These are phyloP conservation scores for Chrysoporthe austroafricana DNA, from an alignment of 2,329 filamentous ascomycete genomes.

Conservation along the genomic window DNA sequence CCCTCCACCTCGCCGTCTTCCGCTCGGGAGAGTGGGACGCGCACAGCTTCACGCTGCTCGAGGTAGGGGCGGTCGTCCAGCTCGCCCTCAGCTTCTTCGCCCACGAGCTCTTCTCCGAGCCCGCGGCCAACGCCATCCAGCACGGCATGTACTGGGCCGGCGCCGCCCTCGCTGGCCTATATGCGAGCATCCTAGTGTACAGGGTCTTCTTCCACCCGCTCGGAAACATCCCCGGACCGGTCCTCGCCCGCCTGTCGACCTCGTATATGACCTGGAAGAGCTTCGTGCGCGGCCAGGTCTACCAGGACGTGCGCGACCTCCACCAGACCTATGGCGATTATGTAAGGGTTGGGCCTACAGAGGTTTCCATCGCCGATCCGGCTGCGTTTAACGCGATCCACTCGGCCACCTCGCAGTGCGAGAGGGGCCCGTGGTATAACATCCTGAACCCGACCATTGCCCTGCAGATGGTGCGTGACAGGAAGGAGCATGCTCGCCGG, in stretches of 20 bases:
- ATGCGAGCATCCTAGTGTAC: slow-evolving; percentile 32
- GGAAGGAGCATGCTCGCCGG: slow-evolving; percentile 36
- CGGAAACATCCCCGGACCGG: slow-evolving; percentile 13
- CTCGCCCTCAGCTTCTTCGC: background rate
- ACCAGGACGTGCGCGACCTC: slow-evolving; percentile 32
- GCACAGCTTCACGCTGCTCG: slow-evolving; percentile 23
- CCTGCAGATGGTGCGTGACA: slow-evolving; percentile 39
- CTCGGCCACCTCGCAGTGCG: slow-evolving; percentile 35
- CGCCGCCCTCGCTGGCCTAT: slow-evolving; percentile 24
- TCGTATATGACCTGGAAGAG: slow-evolving; percentile 30
- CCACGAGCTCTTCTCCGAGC: slow-evolving; percentile 9
- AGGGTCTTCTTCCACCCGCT: slow-evolving; percentile 32
- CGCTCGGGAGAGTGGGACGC: slow-evolving; percentile 23
- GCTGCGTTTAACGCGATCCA: slow-evolving; percentile 37
- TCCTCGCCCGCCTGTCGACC: slow-evolving; percentile 28
- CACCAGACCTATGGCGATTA: slow-evolving; percentile 32
- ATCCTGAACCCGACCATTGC: slow-evolving; percentile 37
- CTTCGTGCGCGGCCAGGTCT: slow-evolving; percentile 32
- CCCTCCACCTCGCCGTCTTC: slow-evolving; percentile 13
- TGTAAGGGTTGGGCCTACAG: slow-evolving; percentile 35
- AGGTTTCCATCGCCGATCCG: slow-evolving; percentile 39
- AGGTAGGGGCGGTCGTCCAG: slow-evolving; percentile 7
- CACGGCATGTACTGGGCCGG: slow-evolving; percentile 12
- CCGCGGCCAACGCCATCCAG: background rate
- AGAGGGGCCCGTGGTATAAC: slow-evolving; percentile 42